Evolutionary conservation across 257 asterid genomes (phyloP), one percentile per base, ranked within the genome.

Genomic region (Plantago elongata): DNA sequence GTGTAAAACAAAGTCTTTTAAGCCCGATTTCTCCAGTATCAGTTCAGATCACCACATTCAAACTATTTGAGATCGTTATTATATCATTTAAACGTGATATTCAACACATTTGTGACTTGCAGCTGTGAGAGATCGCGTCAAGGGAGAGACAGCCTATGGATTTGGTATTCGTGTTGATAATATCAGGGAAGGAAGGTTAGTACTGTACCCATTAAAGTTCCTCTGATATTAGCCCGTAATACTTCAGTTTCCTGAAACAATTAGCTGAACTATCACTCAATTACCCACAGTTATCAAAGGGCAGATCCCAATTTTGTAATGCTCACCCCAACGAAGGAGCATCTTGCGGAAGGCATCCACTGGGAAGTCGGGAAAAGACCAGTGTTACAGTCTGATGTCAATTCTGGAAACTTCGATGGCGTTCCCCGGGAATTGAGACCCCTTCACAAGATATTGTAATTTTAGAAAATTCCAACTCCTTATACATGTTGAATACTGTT

Each of bases 281-380:
- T 43, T 17, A 34, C 34, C 11, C 37, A 60, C 94, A 89, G 97
- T 69, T 90, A 90, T 63, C 79, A 90, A 66, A 87, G 95, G 79
- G 95, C 95, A 5, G 95, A 90, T 77, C 97, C 95, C 16, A 90
- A 90, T 77, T 89, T 79, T 15, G 95, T 89, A 56, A 89, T 89
- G 97, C 78, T 89, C 72, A 89, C 97, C 6, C 95, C 97, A 51
- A 89, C 72, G 80, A 89, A 87, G 72, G 97, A 89, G 81, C 97
- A 90, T 78, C 81, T 90, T 59, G 97, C 97, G 7, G 90, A 90
- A 72, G 97, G 95, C 71, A 74, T 87, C 60, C 95, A 83, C 30
- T 90, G 97, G 95, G 78, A 84, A 76, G 68, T 46, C 57, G 95
- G 95, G 51, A 62, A 72, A 70, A 83, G 94, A 62, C 95, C 97